A percentile compares a stretch with the other conserved stretches of the same genome.
phyloP scores from a whole-genome alignment of 192 early-diverging fungal species.

The Backusella tarrabulga region DNA sequence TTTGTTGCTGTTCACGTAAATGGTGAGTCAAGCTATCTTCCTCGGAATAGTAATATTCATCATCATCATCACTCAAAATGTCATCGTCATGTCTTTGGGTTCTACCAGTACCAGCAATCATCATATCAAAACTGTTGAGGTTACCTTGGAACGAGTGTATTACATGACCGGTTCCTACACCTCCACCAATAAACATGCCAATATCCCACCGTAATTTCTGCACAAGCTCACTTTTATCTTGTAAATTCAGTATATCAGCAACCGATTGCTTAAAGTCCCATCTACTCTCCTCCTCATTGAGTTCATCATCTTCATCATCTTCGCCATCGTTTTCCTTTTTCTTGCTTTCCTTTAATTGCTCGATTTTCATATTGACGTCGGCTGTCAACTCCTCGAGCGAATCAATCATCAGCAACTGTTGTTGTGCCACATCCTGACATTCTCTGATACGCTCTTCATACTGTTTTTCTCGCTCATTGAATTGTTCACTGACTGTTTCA shows the following conservation, averaged over 20 bases:
- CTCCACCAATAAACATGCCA: constrained; percentile 24
- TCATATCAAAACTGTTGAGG: constrained; percentile 11
- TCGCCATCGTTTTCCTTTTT: background rate
- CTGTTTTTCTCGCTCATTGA: constrained; percentile 23
- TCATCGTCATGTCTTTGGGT: background rate
- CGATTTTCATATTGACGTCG: constrained; percentile 16
- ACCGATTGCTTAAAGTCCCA: constrained; percentile 17
- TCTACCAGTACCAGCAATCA: constrained; percentile 24
- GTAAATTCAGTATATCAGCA: constrained; percentile 13
- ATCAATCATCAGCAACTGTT: constrained; percentile 24
- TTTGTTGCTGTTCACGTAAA: background rate
- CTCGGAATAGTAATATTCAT: background rate
- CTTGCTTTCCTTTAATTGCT: background rate
- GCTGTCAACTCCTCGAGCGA: constrained; percentile 17
- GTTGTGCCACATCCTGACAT: constrained; percentile 17
- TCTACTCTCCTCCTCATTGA: background rate
- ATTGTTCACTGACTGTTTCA: constrained; percentile 18
- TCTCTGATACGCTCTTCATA: constrained; percentile 25
- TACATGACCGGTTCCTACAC: constrained; percentile 32
- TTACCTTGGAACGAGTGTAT: constrained; percentile 15
- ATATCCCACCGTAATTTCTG: constrained; percentile 26
- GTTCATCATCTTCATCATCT: background rate
- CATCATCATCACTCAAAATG: background rate
- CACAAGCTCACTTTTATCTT: constrained; percentile 14
- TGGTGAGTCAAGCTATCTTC: background rate